Conservation (phyloP, 768 basidiomycete genomes). For the Lentinula lateritia region DNA sequence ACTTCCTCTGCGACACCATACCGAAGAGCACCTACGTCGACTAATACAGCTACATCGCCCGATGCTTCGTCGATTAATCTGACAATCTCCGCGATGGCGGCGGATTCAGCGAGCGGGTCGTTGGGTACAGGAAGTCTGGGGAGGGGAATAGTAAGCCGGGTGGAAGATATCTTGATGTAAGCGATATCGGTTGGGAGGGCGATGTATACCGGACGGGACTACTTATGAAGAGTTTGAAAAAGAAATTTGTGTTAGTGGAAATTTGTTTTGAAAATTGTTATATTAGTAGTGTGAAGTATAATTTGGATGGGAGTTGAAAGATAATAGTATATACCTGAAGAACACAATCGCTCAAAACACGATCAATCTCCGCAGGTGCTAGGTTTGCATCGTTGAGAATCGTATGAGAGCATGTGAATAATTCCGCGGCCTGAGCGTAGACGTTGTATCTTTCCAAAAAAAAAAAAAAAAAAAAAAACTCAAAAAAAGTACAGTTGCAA, state of each 20-base stretch:
- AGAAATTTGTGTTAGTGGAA: too few relatives aligned
- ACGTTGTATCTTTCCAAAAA: constrained; percentile 57
- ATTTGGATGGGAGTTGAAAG: too few relatives aligned
- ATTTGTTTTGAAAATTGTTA: too few relatives aligned
- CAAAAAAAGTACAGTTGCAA: too few relatives aligned
- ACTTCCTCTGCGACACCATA: constrained; percentile 62
- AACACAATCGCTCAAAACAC: constrained; percentile 66
- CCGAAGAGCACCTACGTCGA: constrained; percentile 76
- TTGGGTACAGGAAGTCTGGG: constrained; percentile 43
- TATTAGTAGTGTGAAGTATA: too few relatives aligned
- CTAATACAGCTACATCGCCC: constrained; percentile 67
- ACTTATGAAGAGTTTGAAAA: neutral
- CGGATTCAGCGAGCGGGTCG: constrained; percentile 52
- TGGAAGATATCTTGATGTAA: constrained; percentile 58
- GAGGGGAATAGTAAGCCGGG: constrained; percentile 56
- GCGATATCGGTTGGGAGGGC: constrained; percentile 83
- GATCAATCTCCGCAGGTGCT: constrained; percentile 72
- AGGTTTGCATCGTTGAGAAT: constrained; percentile 44
- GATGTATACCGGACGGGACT: constrained; percentile 86
- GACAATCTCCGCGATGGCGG: constrained; percentile 68
- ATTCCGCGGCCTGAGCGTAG: constrained; percentile 68
- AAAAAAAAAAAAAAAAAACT: too few relatives aligned
- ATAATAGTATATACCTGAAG: constrained; percentile 33
- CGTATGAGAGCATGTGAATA: constrained; percentile 69
- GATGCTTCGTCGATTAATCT: constrained; percentile 57